Evolutionary conservation across 345 rosid species (phyloP), one percentile per base, ranked within the genome.

Genomic region (Eutrema japonicum): DNA sequence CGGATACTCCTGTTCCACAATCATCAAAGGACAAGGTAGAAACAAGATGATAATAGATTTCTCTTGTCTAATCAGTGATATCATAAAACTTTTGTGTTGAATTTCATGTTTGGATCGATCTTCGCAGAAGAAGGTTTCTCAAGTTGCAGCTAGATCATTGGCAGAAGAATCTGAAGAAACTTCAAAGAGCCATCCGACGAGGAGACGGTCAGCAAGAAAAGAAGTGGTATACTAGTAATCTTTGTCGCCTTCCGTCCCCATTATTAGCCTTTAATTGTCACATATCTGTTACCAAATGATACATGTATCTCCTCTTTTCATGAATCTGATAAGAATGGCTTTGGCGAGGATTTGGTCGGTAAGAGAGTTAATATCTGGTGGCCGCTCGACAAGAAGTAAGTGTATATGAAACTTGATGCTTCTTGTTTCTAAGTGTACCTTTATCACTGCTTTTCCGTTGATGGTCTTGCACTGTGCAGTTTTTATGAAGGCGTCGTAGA

Each of bases 321-420:
- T 90, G 80, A 41, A 35, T 75, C 83, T 70, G 63, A 60, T 52
- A 68, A 10, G 54, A 72, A 68, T 64, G 80, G 27, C 29, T 63
- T 66, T 65, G 77, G 75, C 48, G 74, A 78, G 78, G 81, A 79
- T 64, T 70, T 89, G 83, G 63, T 82, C 13, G 92, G 85, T 43
- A 67, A 73, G 66, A 87, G 71, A 79, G 75, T 89, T 63, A 84
- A 80, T 67, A 84, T 89, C 27, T 89, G 90, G 89, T 89, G 96
- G 96, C 96, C 92, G 7, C 8, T 79, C 64, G 96, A 89, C 79
- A 79, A 61, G 70, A 83, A 3, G 96, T 87, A 63, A 83, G 92
- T 72, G 43, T 60, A 50, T 43, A 9, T 2, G 6, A 51, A 75
- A 63, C 48, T 38, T 11, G 38, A 59, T 59, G 37, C 10, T 18